Evolutionary conservation across 2,329 filamentous ascomycete species (phyloP), one percentile per base, ranked within the genome.

Genomic region (Biscogniauxia marginata): DNA sequence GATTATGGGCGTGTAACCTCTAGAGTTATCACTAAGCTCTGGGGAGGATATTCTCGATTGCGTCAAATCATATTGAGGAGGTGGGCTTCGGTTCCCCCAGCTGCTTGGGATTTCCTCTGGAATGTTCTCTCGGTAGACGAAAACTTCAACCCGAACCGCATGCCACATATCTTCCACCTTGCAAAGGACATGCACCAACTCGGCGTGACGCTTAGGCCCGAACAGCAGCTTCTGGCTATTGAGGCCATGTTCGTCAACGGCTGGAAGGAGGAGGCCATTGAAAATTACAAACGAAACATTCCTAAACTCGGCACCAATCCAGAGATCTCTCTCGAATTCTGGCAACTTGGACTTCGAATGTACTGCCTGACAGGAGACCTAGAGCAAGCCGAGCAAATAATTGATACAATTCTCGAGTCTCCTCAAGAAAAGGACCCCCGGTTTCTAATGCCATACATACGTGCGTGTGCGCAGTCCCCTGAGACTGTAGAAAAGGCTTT

Each of bases 51-150:
- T 46, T 13, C 6, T 22, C 2, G 3, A 18, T 3, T 46, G 44
- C 70, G 77, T 34, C 77, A 16, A 16, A 4, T 3, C 6, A 9
- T 39, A 39, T 11, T 16, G 13, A 6, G 7, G 9, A 1, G 2
- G 5, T 2, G 6, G 2, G 9, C n/a, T 39, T 8, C 78, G 24
- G 78, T 92, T n/a, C 82, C 88, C 0, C 66, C 76, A 8, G 77
- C 81, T 16, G 78, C 84, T 4, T 88, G 88, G 84, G 73, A 82
- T n/a, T 69, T 85, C 1, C 70, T 93, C 7, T 93, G 89, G 88
- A 75, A 79, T 24, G 71, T 83, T 1, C 75, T 87, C 46, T 83
- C 85, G 46, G 75, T 81, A 7, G 77, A 82, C 45, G 68, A 73
- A 8, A 59, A 75, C 30, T 73, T 75, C 47, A 80, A 84, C 67